phyloP scores from a whole-genome alignment of 345 rosid species.

The Aquilaria yunnanensis region DNA sequence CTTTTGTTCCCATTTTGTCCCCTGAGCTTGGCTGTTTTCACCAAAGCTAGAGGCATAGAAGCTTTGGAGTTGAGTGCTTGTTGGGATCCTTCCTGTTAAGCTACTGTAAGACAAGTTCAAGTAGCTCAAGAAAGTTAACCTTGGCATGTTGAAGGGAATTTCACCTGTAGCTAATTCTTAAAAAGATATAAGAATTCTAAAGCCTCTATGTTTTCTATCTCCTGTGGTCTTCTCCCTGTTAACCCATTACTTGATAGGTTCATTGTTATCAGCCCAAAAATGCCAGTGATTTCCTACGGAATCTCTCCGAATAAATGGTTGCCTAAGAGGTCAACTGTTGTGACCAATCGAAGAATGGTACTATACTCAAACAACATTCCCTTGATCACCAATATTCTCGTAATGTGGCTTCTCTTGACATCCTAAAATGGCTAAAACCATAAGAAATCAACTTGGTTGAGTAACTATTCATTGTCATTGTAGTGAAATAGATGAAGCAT shows the following conservation, averaged over 20 bases:
- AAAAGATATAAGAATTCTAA: conserved; percentile 19
- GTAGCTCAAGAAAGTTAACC: neutral
- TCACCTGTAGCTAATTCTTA: conserved; percentile 4
- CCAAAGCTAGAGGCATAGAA: too few relatives aligned
- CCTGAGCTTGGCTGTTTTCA: neutral
- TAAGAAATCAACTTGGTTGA: neutral
- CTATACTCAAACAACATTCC: conserved; percentile 18
- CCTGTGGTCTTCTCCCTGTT: conserved; percentile 10
- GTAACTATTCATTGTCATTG: neutral
- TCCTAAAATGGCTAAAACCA: neutral
- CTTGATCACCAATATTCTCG: conserved; percentile 8
- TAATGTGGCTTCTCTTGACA: conserved; percentile 3
- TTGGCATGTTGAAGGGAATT: conserved; percentile 1
- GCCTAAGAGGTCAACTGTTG: conserved; percentile 17
- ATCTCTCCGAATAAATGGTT: conserved; percentile 13
- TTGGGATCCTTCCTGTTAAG: conserved; percentile 14
- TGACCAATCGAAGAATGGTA: conserved; percentile 8
- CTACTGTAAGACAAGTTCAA: conserved; percentile 16
- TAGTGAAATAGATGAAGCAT: conserved; percentile 7
- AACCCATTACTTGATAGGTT: conserved; percentile 20
- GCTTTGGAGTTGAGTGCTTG: neutral
- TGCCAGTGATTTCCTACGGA: conserved; percentile 10
- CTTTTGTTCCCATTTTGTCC: neutral
- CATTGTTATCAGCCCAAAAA: conserved; percentile 14
- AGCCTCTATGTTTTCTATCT: conserved; percentile 12